Evolutionary conservation across 2,329 filamentous ascomycete genomes (phyloP).

Genomic region (Myriosclerotinia curreyana): DNA sequence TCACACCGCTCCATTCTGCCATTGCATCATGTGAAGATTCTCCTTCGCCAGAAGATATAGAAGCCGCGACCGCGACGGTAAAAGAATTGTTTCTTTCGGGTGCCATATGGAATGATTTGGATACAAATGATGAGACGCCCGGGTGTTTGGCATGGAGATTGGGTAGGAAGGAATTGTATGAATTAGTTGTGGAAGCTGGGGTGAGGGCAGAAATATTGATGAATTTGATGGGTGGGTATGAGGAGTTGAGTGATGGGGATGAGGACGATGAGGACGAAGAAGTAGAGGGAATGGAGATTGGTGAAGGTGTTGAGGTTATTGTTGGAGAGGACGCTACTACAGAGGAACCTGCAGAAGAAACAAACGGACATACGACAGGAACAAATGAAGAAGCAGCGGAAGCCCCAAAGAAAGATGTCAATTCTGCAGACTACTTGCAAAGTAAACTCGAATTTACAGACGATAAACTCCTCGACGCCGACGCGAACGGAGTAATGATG

Average conservation of each 20-base stretch:
- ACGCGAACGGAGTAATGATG: conserved; percentile 90
- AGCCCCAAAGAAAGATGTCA: conserved; percentile 45
- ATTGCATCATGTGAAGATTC: conserved; percentile 58
- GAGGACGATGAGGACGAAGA: conserved; percentile 41
- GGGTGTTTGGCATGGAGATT: conserved; percentile 78
- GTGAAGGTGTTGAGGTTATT: conserved; percentile 33
- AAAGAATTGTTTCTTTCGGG: conserved; percentile 79
- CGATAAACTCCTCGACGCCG: conserved; percentile 67
- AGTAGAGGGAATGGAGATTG: conserved; percentile 37
- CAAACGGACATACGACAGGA: neutral
- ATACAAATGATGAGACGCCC: conserved; percentile 82
- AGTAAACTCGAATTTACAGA: conserved; percentile 63
- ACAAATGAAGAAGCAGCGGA: conserved; percentile 22
- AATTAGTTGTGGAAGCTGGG: conserved; percentile 82
- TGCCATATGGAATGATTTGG: conserved; percentile 96
- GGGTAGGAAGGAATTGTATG: conserved; percentile 69
- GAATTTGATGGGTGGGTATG: conserved; percentile 77
- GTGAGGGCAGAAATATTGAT: conserved; percentile 87
- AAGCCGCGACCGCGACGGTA: conserved; percentile 65
- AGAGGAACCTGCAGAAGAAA: conserved; percentile 33
- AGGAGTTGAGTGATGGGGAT: conserved; percentile 58
- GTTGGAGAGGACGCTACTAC: conserved; percentile 27
- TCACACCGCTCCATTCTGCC: conserved; percentile 84
- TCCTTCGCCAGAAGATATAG: conserved; percentile 42
- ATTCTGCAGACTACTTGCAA: conserved; percentile 65